Conservation (phyloP, 2,329 filamentous ascomycete species). For the Hymenoscyphus scutula region DNA sequence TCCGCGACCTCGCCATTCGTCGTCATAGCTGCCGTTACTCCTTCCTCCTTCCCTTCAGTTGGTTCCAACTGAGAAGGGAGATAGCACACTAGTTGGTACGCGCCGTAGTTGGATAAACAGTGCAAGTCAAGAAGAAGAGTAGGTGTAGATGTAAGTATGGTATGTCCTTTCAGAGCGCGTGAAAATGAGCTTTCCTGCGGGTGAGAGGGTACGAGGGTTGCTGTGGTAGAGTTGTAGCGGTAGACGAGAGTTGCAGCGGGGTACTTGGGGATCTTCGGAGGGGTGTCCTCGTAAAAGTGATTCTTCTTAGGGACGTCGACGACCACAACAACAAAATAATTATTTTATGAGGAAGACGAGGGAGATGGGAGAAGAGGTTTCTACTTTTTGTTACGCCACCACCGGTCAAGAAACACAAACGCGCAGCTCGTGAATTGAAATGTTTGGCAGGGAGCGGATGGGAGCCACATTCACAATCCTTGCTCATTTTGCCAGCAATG, state of each 20-base stretch:
- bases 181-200: no score
- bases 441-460: neutral
- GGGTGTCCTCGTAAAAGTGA: neutral
- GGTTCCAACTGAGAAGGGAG: no score
- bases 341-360: neutral
- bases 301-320: neutral
- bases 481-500: neutral
- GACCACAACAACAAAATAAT: neutral
- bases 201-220: neutral
- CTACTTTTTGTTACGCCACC: neutral
- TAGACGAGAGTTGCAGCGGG: neutral
- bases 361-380: no score
- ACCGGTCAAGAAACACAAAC: neutral
- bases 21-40: conserved; percentile 15
- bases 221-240: neutral
- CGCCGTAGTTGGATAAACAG: no score
- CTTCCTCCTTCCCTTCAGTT: neutral
- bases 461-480: neutral
- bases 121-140: no score
- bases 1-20: conserved; percentile 21
- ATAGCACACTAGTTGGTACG: no score
- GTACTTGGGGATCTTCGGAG: neutral
- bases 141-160: no score
- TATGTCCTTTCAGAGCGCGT: no score
- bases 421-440: neutral